Conservation (phyloP, 257 asterid species). For the Solanum ossicruentum region DNA sequence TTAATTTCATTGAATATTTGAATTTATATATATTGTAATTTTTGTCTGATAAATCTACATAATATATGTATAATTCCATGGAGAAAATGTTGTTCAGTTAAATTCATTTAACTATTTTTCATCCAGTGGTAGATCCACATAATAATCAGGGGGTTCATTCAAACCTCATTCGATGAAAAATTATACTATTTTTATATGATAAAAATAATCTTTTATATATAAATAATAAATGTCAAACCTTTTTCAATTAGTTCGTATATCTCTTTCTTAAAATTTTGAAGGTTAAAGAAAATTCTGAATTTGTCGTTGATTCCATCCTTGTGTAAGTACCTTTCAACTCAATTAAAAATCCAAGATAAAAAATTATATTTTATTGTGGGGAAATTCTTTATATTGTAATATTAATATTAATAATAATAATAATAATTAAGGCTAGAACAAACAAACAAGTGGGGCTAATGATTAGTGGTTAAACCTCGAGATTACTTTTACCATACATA, state of each 20-base stretch:
- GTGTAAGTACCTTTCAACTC: background rate
- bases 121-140: no score
- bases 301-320: no score
- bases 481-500: background rate
- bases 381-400: background rate
- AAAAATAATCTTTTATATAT: no score
- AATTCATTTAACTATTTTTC: background rate
- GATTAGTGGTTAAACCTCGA: background rate
- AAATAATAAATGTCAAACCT: no score
- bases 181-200: no score
- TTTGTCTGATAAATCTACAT: no score
- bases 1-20: background rate
- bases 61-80: no score
- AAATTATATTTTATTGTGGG: background rate
- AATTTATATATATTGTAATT: background rate
- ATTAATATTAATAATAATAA: background rate
- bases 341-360: background rate
- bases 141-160: no score
- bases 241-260: no score
- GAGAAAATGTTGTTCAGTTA: background rate
- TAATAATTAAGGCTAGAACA: background rate
- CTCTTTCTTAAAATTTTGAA: no score
- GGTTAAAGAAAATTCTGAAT: no score
- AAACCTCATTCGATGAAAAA: no score
- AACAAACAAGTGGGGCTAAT: background rate